Evolutionary conservation across 73 alveolate species (phyloP).

Genomic region (Stentor coeruleus): DNA sequence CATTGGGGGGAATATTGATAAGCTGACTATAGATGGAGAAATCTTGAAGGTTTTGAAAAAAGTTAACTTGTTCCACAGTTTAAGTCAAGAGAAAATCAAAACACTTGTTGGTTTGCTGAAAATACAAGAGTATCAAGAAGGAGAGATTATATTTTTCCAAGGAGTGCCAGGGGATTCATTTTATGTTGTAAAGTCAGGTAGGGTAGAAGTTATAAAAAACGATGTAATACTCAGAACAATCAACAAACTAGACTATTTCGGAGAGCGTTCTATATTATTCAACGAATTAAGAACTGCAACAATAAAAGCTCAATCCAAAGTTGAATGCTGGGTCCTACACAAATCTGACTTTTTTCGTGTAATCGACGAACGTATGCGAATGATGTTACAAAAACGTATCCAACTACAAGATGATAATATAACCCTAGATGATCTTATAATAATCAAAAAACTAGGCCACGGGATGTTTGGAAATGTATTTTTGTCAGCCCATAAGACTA

Average conservation of each 20-base stretch:
- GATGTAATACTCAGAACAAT: slow-evolving; percentile 5
- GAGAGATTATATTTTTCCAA: not conserved
- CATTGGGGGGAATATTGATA: slow-evolving; percentile 1
- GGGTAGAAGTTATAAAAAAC: not conserved
- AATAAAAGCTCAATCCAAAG: slow-evolving; percentile 30
- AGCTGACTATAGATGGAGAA: not conserved
- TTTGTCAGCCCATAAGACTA: slow-evolving; percentile 39
- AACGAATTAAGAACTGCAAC: slow-evolving; percentile 16
- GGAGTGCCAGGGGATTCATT: not conserved
- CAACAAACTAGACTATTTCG: slow-evolving; percentile 11
- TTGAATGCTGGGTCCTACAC: slow-evolving; percentile 30
- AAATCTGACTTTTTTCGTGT: slow-evolving; percentile 51
- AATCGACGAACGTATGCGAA: slow-evolving; percentile 50
- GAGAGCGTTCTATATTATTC: slow-evolving; percentile 5
- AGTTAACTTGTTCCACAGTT: not conserved
- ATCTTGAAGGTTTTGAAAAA: not conserved
- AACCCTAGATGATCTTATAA: slow-evolving; percentile 32
- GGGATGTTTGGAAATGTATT: slow-evolving; percentile 54
- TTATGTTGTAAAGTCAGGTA: not conserved
- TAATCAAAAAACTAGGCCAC: slow-evolving; percentile 36
- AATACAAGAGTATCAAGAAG: not conserved
- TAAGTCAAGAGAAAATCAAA: not conserved
- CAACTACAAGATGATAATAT: slow-evolving; percentile 28
- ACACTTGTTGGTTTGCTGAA: not conserved
- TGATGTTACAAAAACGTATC: slow-evolving; percentile 1